These are phyloP conservation scores for Fagus sylvatica DNA, from an alignment of 306 rosid genomes.

Conservation along the genomic window DNA sequence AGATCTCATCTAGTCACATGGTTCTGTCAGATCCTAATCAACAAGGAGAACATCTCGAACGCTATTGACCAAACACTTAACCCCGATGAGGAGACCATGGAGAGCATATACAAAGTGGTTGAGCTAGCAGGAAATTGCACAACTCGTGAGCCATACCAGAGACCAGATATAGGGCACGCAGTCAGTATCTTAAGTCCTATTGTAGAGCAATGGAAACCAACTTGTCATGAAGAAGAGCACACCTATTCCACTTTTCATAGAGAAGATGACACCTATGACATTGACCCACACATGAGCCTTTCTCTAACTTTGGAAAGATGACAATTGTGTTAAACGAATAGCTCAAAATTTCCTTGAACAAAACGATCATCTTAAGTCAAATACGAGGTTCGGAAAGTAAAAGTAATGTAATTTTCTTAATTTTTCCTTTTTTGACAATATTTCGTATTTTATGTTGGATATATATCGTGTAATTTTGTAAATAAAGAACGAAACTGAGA, in stretches of 20 bases:
- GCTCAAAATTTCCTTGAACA: too few species aligned
- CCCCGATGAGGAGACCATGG: slow-evolving; percentile 82
- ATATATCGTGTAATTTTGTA: too few species aligned
- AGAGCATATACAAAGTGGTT: slow-evolving; percentile 76
- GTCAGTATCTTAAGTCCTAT: slow-evolving; percentile 76
- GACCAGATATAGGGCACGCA: slow-evolving; percentile 85
- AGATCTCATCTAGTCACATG: slow-evolving; percentile 80
- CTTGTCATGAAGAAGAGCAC: slow-evolving; percentile 54
- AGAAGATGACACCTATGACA: slow-evolving; percentile 67
- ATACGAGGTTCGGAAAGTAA: too few species aligned
- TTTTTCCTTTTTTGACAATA: too few species aligned
- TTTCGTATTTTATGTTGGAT: too few species aligned
- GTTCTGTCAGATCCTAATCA: slow-evolving; percentile 65
- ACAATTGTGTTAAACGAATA: too few species aligned
- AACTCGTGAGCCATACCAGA: slow-evolving; percentile 77
- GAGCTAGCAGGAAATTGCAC: slow-evolving; percentile 81
- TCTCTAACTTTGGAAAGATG: slow-evolving; percentile 60
- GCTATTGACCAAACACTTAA: slow-evolving; percentile 67
- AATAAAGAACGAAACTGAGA: too few species aligned
- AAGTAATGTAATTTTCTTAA: too few species aligned
- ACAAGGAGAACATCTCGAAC: slow-evolving; percentile 80
- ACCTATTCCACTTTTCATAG: too few species aligned
- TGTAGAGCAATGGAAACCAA: slow-evolving; percentile 82
- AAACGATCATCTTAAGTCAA: too few species aligned
- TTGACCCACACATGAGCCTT: slow-evolving; percentile 72